phyloP scores from a whole-genome alignment of 2,329 filamentous ascomycete genomes.

The Penicillium decumbens region DNA sequence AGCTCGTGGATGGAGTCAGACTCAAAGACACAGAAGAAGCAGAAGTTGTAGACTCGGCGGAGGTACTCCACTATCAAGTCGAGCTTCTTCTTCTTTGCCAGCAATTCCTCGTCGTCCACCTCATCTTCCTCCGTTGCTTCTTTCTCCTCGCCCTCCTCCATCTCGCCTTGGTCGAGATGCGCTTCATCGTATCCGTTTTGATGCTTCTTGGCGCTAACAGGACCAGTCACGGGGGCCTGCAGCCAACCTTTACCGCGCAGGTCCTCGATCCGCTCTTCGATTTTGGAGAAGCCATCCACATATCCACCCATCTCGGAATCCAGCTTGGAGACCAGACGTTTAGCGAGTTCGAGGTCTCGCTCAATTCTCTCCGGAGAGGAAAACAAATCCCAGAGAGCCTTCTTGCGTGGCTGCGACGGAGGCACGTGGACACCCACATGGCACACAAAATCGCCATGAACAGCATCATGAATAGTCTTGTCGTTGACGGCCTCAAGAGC shows the following conservation, averaged over 20 bases:
- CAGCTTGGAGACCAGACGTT: constrained; percentile 75
- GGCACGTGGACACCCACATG: constrained; percentile 95
- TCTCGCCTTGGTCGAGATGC: constrained; percentile 52
- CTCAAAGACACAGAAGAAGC: constrained; percentile 99
- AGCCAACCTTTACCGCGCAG: constrained; percentile 71
- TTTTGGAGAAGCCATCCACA: constrained; percentile 70
- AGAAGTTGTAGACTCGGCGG: constrained; percentile 95
- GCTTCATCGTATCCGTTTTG: constrained; percentile 46
- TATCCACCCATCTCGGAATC: constrained; percentile 76
- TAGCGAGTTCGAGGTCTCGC: constrained; percentile 78
- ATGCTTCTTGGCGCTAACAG: constrained; percentile 51
- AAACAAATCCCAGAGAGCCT: constrained; percentile 94
- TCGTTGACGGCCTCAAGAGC: constrained; percentile 93
- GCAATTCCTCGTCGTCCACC: constrained; percentile 79
- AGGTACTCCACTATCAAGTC: constrained; percentile 95
- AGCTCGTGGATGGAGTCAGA: constrained; percentile 96
- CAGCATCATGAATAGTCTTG: constrained; percentile 93
- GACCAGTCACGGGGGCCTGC: constrained; percentile 54
- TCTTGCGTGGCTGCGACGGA: constrained; percentile 79
- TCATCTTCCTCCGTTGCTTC: constrained; percentile 65
- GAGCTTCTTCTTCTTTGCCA: constrained; percentile 93
- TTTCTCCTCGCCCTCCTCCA: constrained; percentile 77
- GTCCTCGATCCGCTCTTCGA: constrained; percentile 82
- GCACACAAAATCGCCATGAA: constrained; percentile 91
- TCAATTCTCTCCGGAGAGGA: constrained; percentile 90